phyloP scores from a whole-genome alignment of 371 early-diverging fungal species.

The Dichotomocladium elegans region DNA sequence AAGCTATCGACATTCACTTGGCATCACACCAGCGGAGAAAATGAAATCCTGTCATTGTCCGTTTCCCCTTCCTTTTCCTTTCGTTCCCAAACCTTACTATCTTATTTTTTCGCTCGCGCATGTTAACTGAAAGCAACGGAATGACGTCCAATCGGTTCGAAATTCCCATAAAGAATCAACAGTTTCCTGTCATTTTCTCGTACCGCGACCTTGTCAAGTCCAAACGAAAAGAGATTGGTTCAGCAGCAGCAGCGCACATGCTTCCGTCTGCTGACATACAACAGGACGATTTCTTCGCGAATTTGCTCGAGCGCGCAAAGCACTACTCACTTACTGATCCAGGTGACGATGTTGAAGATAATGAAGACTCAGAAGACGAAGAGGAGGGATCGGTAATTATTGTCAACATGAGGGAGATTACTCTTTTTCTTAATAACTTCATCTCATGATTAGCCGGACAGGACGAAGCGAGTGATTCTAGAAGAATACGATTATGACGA shows the following conservation, averaged over 20 bases:
- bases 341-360: constrained; percentile 7
- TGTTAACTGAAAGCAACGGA: too few relatives aligned
- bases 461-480: background rate
- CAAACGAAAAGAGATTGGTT: background rate
- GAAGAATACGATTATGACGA: constrained; percentile 43
- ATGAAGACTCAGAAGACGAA: constrained; percentile 9
- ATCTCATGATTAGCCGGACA: constrained; percentile 2
- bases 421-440: background rate
- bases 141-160: background rate
- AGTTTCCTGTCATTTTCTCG: constrained; percentile 13
- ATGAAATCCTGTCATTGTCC: too few relatives aligned
- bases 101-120: too few relatives aligned
- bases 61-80: too few relatives aligned
- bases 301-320: constrained; percentile 8
- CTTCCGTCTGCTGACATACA: background rate
- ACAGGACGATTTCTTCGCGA: constrained; percentile 8
- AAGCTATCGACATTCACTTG: too few relatives aligned
- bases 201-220: constrained; percentile 12
- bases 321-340: constrained; percentile 1
- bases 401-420: too few relatives aligned
- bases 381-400: constrained; percentile 2
- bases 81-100: too few relatives aligned
- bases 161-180: constrained; percentile 7
- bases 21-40: too few relatives aligned
- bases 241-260: background rate